These are phyloP conservation scores for Syncephalastrum sp. DNA, from an alignment of 371 early-diverging fungal genomes.

Conservation along the genomic window DNA sequence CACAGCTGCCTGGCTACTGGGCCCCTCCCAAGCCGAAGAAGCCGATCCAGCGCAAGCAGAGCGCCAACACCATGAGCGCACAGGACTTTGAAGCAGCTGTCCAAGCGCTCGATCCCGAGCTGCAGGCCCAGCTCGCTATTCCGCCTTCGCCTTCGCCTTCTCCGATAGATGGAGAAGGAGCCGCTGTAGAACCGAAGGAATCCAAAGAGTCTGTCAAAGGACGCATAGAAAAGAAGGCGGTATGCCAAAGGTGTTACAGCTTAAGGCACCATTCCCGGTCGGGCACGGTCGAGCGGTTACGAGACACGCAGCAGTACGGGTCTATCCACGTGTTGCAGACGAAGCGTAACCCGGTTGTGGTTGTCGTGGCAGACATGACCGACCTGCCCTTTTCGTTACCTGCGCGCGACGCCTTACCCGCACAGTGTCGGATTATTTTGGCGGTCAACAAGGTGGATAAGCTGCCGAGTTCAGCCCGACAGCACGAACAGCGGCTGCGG, in stretches of 20 bases:
- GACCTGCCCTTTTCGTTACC: slow-evolving; percentile 65
- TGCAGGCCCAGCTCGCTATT: slow-evolving; percentile 14
- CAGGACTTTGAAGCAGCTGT: slow-evolving; percentile 35
- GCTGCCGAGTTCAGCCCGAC: slow-evolving; percentile 49
- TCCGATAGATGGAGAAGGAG: slow-evolving; percentile 7
- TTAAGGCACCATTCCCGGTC: slow-evolving; percentile 49
- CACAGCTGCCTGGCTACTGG: slow-evolving; percentile 51
- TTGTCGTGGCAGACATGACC: slow-evolving; percentile 62
- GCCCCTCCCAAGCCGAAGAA: slow-evolving; percentile 19
- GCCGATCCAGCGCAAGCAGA: slow-evolving; percentile 14
- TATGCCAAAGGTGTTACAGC: slow-evolving; percentile 67
- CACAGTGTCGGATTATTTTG: slow-evolving; percentile 46
- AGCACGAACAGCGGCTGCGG: slow-evolving; percentile 52
- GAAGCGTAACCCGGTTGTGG: slow-evolving; percentile 49
- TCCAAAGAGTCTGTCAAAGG: background rate
- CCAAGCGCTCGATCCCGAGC: slow-evolving; percentile 30
- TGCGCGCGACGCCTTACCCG: slow-evolving; percentile 38
- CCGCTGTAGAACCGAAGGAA: background rate
- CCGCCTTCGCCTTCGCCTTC: slow-evolving; percentile 9
- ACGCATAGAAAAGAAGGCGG: slow-evolving; percentile 12
- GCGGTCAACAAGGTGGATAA: slow-evolving; percentile 72
- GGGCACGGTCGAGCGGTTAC: slow-evolving; percentile 39
- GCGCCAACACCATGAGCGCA: slow-evolving; percentile 32
- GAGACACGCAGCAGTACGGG: slow-evolving; percentile 54
- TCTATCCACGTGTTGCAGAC: slow-evolving; percentile 58